phyloP scores from a whole-genome alignment of 2,329 filamentous ascomycete genomes.

The Tolypocladium amazonense region DNA sequence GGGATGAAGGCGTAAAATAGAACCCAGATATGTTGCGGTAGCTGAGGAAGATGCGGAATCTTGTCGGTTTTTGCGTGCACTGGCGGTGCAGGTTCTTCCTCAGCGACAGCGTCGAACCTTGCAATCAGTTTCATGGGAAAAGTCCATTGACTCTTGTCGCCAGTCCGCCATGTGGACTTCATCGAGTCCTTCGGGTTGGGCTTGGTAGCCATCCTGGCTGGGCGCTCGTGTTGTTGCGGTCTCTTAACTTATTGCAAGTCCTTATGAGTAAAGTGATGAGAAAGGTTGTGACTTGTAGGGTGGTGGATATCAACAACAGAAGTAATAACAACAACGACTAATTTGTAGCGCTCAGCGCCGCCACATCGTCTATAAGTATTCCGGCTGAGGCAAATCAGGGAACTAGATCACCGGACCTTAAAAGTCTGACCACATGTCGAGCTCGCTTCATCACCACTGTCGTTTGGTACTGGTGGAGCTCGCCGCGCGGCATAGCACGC shows the following conservation, averaged over 20 bases:
- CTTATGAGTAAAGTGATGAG: not conserved
- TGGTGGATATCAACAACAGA: not conserved
- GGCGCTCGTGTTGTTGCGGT: not conserved
- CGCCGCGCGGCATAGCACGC: not conserved
- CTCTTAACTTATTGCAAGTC: not conserved
- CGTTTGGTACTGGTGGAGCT: not conserved
- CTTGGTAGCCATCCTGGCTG: not conserved
- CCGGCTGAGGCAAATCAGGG: not conserved
- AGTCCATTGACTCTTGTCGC: conserved; percentile 18
- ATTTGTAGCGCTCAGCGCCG: not conserved
- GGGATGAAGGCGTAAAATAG: conserved; percentile 25
- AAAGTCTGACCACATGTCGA: not conserved
- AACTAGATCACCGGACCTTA: not conserved
- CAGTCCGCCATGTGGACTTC: conserved; percentile 26
- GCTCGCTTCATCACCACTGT: not conserved
- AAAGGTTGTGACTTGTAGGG: not conserved
- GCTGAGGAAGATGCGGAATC: conserved; percentile 26
- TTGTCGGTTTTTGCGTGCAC: conserved; percentile 28
- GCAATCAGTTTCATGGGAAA: conserved; percentile 20
- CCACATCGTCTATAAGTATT: not conserved
- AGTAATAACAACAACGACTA: not conserved
- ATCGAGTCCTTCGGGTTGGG: conserved; percentile 21
- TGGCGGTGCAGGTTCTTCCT: conserved; percentile 23
- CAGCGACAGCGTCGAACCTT: conserved; percentile 11
- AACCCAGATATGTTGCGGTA: conserved; percentile 26